Conservation (phyloP, 1,139 yeast species). For the Saccharomyces uvarum region DNA sequence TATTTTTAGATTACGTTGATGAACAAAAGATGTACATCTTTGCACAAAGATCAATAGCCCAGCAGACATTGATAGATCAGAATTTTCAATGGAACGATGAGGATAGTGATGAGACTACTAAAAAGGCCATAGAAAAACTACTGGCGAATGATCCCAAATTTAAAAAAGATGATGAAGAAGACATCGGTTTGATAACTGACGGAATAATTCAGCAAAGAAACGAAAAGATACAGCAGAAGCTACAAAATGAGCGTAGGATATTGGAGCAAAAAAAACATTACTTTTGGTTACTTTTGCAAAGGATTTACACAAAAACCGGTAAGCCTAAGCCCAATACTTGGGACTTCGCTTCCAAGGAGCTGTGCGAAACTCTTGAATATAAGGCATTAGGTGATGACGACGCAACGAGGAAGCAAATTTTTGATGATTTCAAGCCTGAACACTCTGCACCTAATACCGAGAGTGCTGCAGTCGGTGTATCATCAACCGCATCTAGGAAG, state of each 20-base stretch:
- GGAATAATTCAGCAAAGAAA: constrained; percentile 26
- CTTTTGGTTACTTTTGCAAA: constrained; percentile 33
- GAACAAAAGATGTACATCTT: constrained; percentile 50
- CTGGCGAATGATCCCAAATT: constrained; percentile 21
- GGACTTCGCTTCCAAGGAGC: constrained; percentile 33
- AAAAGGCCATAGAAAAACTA: constrained; percentile 9
- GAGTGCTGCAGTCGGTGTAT: constrained; percentile 9
- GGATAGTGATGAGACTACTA: constrained; percentile 3
- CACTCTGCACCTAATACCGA: constrained; percentile 16
- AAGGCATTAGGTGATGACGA: constrained; percentile 33
- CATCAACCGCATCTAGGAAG: constrained; percentile 8
- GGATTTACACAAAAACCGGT: constrained; percentile 29
- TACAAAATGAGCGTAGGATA: constrained; percentile 32
- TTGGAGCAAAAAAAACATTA: constrained; percentile 35
- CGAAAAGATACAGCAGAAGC: constrained; percentile 31
- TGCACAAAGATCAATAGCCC: constrained; percentile 54
- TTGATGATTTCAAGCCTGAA: constrained; percentile 15
- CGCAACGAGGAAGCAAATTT: constrained; percentile 19
- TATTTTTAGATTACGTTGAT: constrained; percentile 70
- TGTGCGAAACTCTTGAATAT: constrained; percentile 33
- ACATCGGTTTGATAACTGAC: constrained; percentile 28
- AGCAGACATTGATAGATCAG: constrained; percentile 41
- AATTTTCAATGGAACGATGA: constrained; percentile 18
- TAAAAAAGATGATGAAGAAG: constrained; percentile 23
- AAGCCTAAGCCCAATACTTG: constrained; percentile 30